A percentile compares a stretch with the other conserved stretches of the same genome.
These are phyloP conservation scores for Misopates orontium DNA, from an alignment of 257 asterid species.

Conservation along the genomic window DNA sequence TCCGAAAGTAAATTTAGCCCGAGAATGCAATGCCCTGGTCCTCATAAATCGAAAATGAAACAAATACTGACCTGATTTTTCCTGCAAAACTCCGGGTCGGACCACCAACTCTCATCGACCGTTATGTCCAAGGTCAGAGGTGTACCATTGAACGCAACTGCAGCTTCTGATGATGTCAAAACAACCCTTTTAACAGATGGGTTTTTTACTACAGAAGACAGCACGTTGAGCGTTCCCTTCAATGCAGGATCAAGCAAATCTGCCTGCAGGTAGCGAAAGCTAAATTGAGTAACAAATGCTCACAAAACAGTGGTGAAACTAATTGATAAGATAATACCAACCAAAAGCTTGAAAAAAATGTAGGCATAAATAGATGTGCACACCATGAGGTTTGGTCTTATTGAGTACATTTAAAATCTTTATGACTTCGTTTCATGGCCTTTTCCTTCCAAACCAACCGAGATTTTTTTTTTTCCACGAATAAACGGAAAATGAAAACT, in stretches of 20 bases:
- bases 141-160: constrained; percentile 50
- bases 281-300: not conserved
- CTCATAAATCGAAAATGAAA: not conserved
- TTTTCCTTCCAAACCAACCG: too few relatives aligned
- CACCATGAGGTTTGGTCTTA: too few relatives aligned
- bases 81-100: constrained; percentile 46
- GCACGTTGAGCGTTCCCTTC: constrained; percentile 72
- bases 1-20: too few relatives aligned
- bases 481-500: too few relatives aligned
- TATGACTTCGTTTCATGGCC: too few relatives aligned
- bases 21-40: too few relatives aligned
- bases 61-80: constrained; percentile 39
- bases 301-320: not conserved
- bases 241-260: constrained; percentile 74
- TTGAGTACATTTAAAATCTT: too few relatives aligned
- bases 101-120: constrained; percentile 74
- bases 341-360: too few relatives aligned
- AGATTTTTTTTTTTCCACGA: too few relatives aligned
- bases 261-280: constrained; percentile 32
- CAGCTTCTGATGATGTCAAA: constrained; percentile 65
- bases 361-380: too few relatives aligned
- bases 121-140: constrained; percentile 56
- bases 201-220: constrained; percentile 57
- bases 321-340: too few relatives aligned
- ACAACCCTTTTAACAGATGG: constrained; percentile 59